Base-by-base conservation (phyloP, 352 stramenopile genomes). In the Phytophthora idaei region DNA sequence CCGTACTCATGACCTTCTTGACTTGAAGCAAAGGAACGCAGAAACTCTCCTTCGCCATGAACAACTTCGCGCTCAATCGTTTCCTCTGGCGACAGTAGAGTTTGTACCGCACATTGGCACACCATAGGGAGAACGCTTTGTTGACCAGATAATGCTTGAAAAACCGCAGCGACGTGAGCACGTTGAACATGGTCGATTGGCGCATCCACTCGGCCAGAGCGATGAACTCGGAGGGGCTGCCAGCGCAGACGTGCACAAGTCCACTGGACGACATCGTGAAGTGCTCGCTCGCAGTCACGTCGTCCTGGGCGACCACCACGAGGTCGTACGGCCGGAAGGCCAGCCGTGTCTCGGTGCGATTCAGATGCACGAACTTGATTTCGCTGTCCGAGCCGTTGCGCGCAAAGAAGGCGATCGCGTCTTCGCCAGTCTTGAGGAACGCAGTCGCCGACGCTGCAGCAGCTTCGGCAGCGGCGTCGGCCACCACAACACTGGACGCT, bases 331-430 rank as follows among this genome's bases (percentile, higher is more conserved):
- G 95, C 4, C 90, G 82, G 66, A 98, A 98, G 0, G 74, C 56
- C 10, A 92, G 70, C 4, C 81, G 77, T 0, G 75, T 86, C 10
- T 84, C 57, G 0, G 89, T 85, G 17, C 90, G 85, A 48, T 98
- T 97, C 4, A 98, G 60, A 59, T 98, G 90, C 27, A 98, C 92
- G 57, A 98, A 98, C 77, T 98, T 98, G 57, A 98, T 94, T 51
- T 94, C 87, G 50, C 78, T 97, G 42, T 93, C 89, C 2, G 90
- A 89, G 25, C 93, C 92, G 65, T 98, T 93, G 51, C 94, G 86
- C 1, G 92, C 94, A 45, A 98, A 98, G 60, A 98, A 98, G 1
- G 96, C 91, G 29, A 98, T 97, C 1, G 90, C 83, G 57, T 98
- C 94, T 66, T 98, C 93, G 4, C 92, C 90, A 0, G 86, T 85